Evolutionary conservation across 371 early-diverging fungal species (phyloP).

Genomic region (Paraphysoderma sedebokerense): DNA sequence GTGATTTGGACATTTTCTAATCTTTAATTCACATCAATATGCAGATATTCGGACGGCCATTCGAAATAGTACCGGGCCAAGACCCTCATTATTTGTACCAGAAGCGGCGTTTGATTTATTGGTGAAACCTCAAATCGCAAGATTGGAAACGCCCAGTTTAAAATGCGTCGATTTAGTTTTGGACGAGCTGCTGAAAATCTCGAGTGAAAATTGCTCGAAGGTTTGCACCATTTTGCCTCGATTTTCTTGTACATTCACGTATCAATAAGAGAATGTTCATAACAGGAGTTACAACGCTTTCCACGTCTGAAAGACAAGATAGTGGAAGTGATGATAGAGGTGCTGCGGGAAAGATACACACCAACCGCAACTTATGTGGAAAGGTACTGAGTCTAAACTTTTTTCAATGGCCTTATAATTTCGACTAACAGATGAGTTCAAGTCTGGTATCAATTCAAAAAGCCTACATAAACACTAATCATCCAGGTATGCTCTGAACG

Average conservation of each 20-base stretch:
- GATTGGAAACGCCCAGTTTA: conserved; percentile 62
- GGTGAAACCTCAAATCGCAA: conserved; percentile 62
- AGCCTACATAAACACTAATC: conserved; percentile 82
- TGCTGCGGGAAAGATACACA: conserved; percentile 55
- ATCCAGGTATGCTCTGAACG: too few relatives aligned
- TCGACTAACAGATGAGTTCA: too few relatives aligned
- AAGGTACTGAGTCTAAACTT: too few relatives aligned
- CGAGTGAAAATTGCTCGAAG: too few relatives aligned
- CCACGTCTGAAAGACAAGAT: conserved; percentile 59
- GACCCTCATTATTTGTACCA: conserved; percentile 73
- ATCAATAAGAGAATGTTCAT: background rate
- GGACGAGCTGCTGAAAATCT: conserved; percentile 74
- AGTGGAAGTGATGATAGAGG: conserved; percentile 53
- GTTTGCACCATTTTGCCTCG: too few relatives aligned
- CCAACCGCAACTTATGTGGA: conserved; percentile 47
- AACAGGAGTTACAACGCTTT: conserved; percentile 50
- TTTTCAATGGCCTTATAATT: too few relatives aligned
- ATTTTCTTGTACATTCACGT: too few relatives aligned
- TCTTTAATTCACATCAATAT: too few relatives aligned
- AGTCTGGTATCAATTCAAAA: conserved; percentile 70
- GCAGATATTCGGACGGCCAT: conserved; percentile 76
- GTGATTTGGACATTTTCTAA: too few relatives aligned
- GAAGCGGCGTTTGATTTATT: conserved; percentile 78
- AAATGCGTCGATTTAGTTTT: conserved; percentile 69
- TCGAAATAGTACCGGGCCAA: conserved; percentile 75